These are phyloP conservation scores for Hypoxylon rubiginosum DNA, from an alignment of 2,329 filamentous ascomycete genomes.

Conservation along the genomic window DNA sequence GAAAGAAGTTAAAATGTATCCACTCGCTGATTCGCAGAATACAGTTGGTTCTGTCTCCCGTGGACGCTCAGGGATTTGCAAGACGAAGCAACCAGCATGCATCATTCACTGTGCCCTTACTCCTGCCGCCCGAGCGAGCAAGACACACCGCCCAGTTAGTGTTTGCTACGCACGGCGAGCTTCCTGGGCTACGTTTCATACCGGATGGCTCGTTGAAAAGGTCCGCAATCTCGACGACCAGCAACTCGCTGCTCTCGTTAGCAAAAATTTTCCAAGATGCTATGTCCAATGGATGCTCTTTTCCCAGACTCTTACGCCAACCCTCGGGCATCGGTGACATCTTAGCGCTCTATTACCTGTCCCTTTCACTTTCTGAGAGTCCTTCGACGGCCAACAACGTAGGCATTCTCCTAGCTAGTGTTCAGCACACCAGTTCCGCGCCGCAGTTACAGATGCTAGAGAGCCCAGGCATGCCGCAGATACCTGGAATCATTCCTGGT, in stretches of 20 bases:
- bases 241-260: constrained; percentile 92
- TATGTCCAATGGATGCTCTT: constrained; percentile 79
- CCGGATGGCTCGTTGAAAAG: constrained; percentile 78
- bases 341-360: constrained; percentile 93
- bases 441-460: constrained; percentile 49
- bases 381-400: constrained; percentile 99
- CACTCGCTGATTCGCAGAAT: constrained; percentile 84
- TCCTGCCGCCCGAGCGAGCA: constrained; percentile 87
- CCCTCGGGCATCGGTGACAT: constrained; percentile 90
- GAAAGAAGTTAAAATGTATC: constrained; percentile 77
- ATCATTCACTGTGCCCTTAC: constrained; percentile 71
- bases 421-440: constrained; percentile 75
- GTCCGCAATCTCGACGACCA: constrained; percentile 90
- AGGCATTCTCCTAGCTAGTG: constrained; percentile 93
- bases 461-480: constrained; percentile 58
- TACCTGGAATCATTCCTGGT: constrained; percentile 85
- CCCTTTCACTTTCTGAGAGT: constrained; percentile 92
- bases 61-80: constrained; percentile 51
- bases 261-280: constrained; percentile 98
- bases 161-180: constrained; percentile 79
- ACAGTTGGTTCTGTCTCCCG: constrained; percentile 74
- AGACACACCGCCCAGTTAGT: constrained; percentile 85
- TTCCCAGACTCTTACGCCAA: constrained; percentile 68
- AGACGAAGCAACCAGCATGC: constrained; percentile 49
- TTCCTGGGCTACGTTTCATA: constrained; percentile 84